Percentiles rank a stretch among this genome's conserved stretches.
phyloP scores from a whole-genome alignment of 108 stramenopile genomes.

The Schizochytrium sp. region DNA sequence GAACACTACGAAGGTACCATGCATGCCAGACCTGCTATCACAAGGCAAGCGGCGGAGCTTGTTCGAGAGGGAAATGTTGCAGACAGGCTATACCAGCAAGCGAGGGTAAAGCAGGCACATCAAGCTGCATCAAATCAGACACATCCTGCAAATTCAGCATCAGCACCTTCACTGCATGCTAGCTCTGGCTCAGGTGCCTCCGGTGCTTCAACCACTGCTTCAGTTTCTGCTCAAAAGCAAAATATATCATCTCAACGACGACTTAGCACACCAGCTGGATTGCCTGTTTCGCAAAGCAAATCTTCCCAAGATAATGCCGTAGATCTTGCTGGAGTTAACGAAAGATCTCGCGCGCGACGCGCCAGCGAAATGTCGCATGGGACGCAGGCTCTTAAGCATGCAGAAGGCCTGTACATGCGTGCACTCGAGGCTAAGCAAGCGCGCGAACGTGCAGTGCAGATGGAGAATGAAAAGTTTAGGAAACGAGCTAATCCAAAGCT shows the following conservation, averaged over 20 bases:
- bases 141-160: too few relatives aligned
- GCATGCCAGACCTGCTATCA: constrained; percentile 26
- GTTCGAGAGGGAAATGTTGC: constrained; percentile 35
- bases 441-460: not conserved
- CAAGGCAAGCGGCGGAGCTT: constrained; percentile 19
- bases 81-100: constrained; percentile 54
- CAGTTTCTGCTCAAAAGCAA: too few relatives aligned
- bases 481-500: constrained; percentile 35
- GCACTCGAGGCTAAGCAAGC: constrained; percentile 32
- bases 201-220: too few relatives aligned
- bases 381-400: not conserved
- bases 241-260: too few relatives aligned
- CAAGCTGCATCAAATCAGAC: not conserved
- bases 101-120: not conserved
- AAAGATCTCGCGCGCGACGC: not conserved
- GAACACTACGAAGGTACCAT: constrained; percentile 37
- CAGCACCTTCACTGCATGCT: too few relatives aligned
- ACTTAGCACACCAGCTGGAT: too few relatives aligned
- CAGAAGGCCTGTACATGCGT: constrained; percentile 8
- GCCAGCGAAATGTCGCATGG: constrained; percentile 9
- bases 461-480: constrained; percentile 2
- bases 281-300: too few relatives aligned
- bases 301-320: not conserved
- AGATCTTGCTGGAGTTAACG: not conserved
- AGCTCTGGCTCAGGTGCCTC: too few relatives aligned